Base-by-base conservation (phyloP, 305 asterid species). In the Ajuga reptans region DNA sequence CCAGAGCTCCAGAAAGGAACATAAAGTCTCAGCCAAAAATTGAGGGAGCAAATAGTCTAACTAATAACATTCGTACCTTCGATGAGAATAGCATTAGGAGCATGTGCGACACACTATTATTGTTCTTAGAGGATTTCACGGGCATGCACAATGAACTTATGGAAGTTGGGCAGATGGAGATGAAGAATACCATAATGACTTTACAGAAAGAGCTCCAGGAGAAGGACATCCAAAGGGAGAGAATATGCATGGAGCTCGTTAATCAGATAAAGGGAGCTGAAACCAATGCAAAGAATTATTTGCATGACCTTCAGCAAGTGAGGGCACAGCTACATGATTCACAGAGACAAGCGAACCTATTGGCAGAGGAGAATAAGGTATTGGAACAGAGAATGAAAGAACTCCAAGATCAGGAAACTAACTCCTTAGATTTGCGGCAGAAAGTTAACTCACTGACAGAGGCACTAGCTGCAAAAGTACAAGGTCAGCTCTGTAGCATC, bases 151-250 rank as follows among this genome's bases (percentile, higher is more conserved):
- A 68, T 72, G 90, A 83, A 58, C 70, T 74, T 47, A 62, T 81
- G 76, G 97, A 86, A 76, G 86, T 71, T 79, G 84, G 84, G 64
- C 93, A 81, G 76, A 77, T 75, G 75, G 98, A 89, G 76, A 81
- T 85, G 96, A 91, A 87, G 87, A 81, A 75, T 66, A 75, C 88
- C 71, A 80, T 89, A 77, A 66, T 73, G 75, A 82, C 75, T 83
- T 82, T 94, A 77, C 98, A 89, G 89, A 91, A 87, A 67, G 98
- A 94, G 82, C 92, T 94, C 72, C 93, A 86, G 80, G 93, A 86
- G 81, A 94, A 89, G 78, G 99, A 89, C 63, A 76, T 94, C 60
- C 95, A 91, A 80, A 82, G 83, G 73, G 99, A 94, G 15, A 87
- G 78, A 73, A 77, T 86, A 31, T 86, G 91, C 77, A 80, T 72